Base-by-base conservation (phyloP, 306 rosid species). In the Glycyrrhiza uralensis region DNA sequence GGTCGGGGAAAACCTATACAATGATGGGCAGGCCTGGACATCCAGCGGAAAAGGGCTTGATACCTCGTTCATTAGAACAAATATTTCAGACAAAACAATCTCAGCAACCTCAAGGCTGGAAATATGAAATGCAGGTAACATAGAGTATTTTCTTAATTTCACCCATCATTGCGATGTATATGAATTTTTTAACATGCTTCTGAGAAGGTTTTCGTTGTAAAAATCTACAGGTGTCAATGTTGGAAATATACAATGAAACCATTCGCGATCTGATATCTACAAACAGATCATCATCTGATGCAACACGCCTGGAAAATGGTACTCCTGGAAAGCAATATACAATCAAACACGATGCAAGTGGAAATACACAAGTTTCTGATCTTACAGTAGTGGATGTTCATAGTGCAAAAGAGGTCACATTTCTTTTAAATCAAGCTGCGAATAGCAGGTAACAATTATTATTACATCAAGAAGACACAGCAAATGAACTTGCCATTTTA, bases 1-100 rank as follows among this genome's bases (percentile, higher is more conserved):
- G 99, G 42, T 94, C 99, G 6, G 99, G 99, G 36, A 94, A 94
- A 85, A 94, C 99, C 20, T 91, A 94, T 74, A 94, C 99, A 13
- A 94, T 94, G 99, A 94, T 94, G 99, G 99, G 99, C 18, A 81
- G 85, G 50, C 96, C 97, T 5, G 97, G 96, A 76, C 84, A 83
- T 51, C 84, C 78, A 32, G 95, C 82, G 52, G 90, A 82, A 72
- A 94, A 89, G 69, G 99, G 99, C 12, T 76, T 94, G 85, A 91
- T 94, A 71, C 97, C 99, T 4, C 99, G 97, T 45, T 89, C 96
- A 0, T 80, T 94, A 49, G 96, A 94, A 79, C 99, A 94, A 77
- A 91, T 94, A 63, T 94, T 94, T 81, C 87, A 86, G 76, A 69
- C 97, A 32, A 89, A 82, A 71, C 90, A 86, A 76, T 85, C 87